Conservation (phyloP, 192 early-diverging fungal genomes). For the Phlyctochytrium planicorne region DNA sequence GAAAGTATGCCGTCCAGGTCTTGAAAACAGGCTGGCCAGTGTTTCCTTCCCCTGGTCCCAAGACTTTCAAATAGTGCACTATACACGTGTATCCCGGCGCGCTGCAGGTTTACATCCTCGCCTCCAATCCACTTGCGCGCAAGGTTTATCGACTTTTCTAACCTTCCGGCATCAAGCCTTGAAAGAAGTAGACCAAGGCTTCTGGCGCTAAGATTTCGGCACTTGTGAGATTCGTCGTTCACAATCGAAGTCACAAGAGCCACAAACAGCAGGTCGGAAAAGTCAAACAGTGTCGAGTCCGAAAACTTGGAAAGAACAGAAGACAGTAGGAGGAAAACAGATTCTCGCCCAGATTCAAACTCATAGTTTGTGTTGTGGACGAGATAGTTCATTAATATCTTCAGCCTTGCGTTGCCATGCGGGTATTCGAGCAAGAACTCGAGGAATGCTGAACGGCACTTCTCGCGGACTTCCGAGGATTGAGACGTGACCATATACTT, state of each 20-base stretch:
- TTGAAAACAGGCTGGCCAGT: neutral
- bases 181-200: slow-evolving; percentile 69
- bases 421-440: slow-evolving; percentile 97
- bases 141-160: slow-evolving; percentile 67
- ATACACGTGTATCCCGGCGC: slow-evolving; percentile 80
- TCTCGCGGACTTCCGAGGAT: slow-evolving; percentile 70
- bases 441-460: slow-evolving; percentile 78
- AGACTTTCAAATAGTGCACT: slow-evolving; percentile 81
- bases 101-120: slow-evolving; percentile 65
- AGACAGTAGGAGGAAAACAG: slow-evolving; percentile 85
- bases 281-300: slow-evolving; percentile 72
- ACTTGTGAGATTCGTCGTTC: slow-evolving; percentile 91
- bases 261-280: slow-evolving; percentile 80
- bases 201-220: slow-evolving; percentile 81
- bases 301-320: slow-evolving; percentile 76
- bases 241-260: slow-evolving; percentile 80
- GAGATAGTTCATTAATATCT: slow-evolving; percentile 84
- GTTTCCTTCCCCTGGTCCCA: slow-evolving; percentile 44
- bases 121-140: slow-evolving; percentile 67
- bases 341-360: slow-evolving; percentile 88
- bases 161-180: slow-evolving; percentile 60
- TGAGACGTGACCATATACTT: slow-evolving; percentile 88
- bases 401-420: slow-evolving; percentile 75
- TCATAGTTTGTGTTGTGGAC: slow-evolving; percentile 88
- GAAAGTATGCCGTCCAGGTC: neutral